Evolutionary conservation across 1,284 basidiomycete genomes (phyloP).

Genomic region (Chalciporus sp.): DNA sequence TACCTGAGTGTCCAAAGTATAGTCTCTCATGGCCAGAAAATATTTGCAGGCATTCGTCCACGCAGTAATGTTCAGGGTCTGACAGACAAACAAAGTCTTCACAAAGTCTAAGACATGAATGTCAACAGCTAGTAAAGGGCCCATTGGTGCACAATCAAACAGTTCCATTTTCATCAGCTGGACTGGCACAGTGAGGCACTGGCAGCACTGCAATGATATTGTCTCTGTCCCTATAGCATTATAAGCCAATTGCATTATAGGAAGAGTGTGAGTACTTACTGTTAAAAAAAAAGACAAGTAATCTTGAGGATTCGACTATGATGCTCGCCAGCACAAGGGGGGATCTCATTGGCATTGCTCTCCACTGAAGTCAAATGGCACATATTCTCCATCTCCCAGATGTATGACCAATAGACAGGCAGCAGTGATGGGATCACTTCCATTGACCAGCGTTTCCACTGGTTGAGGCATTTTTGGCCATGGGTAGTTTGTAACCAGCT

Average conservation of each 20-base stretch:
- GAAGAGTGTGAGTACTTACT: no score
- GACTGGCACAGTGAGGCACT: no score
- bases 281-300: no score
- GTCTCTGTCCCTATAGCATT: no score
- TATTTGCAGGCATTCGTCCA: conserved; percentile 12
- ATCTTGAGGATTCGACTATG: no score
- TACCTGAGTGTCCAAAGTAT: conserved; percentile 6
- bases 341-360: no score
- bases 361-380: no score
- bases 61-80: conserved; percentile 13
- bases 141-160: conserved; percentile 17
- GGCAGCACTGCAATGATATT: no score
- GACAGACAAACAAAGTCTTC: conserved; percentile 5
- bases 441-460: conserved; percentile 9
- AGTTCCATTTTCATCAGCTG: conserved; percentile 11
- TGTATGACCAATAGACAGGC: neutral
- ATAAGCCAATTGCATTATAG: no score
- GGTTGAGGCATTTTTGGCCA: no score
- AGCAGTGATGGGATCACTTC: conserved; percentile 11
- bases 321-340: no score
- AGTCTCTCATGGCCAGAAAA: conserved; percentile 9
- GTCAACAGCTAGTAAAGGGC: conserved; percentile 15
- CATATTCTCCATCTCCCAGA: neutral
- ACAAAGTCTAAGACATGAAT: conserved; percentile 12
- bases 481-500: no score